Evolutionary conservation across 176 grass and related monocot genomes (phyloP), one percentile per base, ranked within the genome.

Genomic region (Panicum miliaceum): DNA sequence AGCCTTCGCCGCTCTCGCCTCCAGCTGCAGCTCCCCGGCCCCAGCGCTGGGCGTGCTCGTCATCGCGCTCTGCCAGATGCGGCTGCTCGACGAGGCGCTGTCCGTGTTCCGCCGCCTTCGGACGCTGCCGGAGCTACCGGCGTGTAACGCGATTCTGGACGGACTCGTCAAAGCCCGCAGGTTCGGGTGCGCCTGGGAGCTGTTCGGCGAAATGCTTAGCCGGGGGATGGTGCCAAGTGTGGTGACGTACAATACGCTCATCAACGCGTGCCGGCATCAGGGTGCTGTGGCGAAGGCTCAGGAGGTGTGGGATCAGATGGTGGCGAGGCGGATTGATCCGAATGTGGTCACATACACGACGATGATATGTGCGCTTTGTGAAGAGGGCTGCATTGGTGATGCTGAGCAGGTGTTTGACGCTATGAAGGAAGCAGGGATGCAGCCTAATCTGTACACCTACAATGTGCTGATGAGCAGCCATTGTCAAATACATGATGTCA

Each of bases 221-320:
- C 75, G 84, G 52, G 89, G 89, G 3, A 35, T 87, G 70, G 23
- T n/a, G 8, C 89, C 89, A 1, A 87, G 41, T 27, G 89, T 91
- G 68, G 89, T 91, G 54, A 86, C 88, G 1, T 90, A 86, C 72
- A 90, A 90, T 50, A 90, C 83, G 27, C 83, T 90, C 64, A 91
- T 91, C 62, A 91, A 91, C 1, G 81, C 76, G 5, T 87, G 85
- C 81, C 80, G 85, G 35, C 64, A 69, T 50, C 61, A 87, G 52
- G 89, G 89, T 5, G 22, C 23, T 10, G 63, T 81, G 41, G 38
- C n/a, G 0, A 87, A 87, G 84, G 84, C 85, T 37, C 64, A 63
- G 60, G 75, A 87, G 61, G 15, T 91, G 41, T 91, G 80, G 85
- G 40, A 70, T 54, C 81, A 91, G 89, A 91, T 91, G 84, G 32